phyloP scores from a whole-genome alignment of 2,329 filamentous ascomycete species.

The Colletotrichum lupini region DNA sequence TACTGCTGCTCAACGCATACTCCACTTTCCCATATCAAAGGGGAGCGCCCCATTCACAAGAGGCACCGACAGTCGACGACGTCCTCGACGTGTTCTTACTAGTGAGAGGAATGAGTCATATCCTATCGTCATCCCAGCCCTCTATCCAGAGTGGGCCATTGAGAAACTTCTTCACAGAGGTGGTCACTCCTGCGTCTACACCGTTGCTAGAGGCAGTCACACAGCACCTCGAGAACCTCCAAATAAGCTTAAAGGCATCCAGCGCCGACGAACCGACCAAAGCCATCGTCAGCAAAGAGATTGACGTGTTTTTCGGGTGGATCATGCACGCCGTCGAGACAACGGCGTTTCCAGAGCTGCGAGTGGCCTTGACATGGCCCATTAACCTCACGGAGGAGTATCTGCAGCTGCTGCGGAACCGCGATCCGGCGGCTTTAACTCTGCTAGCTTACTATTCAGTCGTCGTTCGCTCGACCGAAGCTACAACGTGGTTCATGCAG shows the following conservation, averaged over 20 bases:
- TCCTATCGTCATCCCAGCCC: constrained; percentile 41
- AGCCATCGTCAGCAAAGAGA: constrained; percentile 8
- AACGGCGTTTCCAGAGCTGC: constrained; percentile 37
- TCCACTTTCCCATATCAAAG: constrained; percentile 40
- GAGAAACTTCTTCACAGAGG: constrained; percentile 36
- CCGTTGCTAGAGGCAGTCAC: constrained; percentile 17
- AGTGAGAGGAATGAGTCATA: constrained; percentile 44
- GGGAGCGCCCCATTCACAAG: constrained; percentile 10
- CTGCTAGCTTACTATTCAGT: constrained; percentile 40
- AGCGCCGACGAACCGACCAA: not conserved
- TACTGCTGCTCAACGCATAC: constrained; percentile 47
- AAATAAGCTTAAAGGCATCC: not conserved
- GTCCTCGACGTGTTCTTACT: constrained; percentile 46
- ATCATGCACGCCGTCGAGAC: constrained; percentile 26
- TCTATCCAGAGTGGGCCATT: constrained; percentile 39
- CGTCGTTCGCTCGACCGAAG: constrained; percentile 37
- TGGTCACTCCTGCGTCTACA: constrained; percentile 19
- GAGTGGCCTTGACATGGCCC: constrained; percentile 39
- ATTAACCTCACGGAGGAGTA: constrained; percentile 38
- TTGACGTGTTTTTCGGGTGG: constrained; percentile 10
- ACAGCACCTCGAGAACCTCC: constrained; percentile 2
- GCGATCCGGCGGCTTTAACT: constrained; percentile 36
- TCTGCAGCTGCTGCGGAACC: constrained; percentile 36
- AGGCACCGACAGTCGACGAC: constrained; percentile 42
- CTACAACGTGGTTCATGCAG: constrained; percentile 37